Percentiles rank a stretch among this genome's conserved stretches.
phyloP scores from a whole-genome alignment of 2,329 filamentous ascomycete genomes.

The Sarocladium oryzae region DNA sequence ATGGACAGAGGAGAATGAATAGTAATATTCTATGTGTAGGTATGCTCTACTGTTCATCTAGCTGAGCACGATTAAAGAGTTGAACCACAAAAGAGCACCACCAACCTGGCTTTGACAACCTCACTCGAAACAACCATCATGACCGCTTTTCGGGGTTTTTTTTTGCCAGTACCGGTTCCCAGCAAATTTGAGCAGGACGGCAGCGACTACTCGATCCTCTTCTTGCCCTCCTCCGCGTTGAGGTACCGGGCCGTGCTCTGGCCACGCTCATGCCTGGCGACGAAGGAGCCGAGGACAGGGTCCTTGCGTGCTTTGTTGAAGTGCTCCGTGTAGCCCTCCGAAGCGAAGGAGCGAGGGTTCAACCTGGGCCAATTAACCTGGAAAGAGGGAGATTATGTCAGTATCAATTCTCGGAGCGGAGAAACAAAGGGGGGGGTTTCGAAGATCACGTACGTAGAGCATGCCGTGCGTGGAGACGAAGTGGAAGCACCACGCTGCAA shows the following conservation, averaged over 20 bases:
- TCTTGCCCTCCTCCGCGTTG: constrained; percentile 94
- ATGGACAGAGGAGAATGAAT: not conserved
- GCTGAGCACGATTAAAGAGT: not conserved
- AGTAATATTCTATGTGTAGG: constrained; percentile 9
- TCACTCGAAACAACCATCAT: constrained; percentile 3
- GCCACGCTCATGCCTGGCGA: constrained; percentile 67
- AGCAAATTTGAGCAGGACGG: not conserved
- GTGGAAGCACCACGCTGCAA: constrained; percentile 63
- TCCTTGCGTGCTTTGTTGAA: constrained; percentile 78
- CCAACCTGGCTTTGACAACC: too few relatives aligned
- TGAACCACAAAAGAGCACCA: not conserved
- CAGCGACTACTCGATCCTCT: constrained; percentile 87
- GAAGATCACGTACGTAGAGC: constrained; percentile 88
- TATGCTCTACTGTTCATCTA: not conserved
- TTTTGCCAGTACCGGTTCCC: constrained; percentile 6
- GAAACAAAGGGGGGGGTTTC: not conserved
- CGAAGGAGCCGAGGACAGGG: constrained; percentile 67
- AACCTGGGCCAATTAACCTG: constrained; percentile 98
- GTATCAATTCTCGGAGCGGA: too few relatives aligned
- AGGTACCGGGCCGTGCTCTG: constrained; percentile 76
- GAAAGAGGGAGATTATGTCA: too few relatives aligned
- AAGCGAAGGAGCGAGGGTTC: constrained; percentile 78
- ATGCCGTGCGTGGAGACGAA: constrained; percentile 84
- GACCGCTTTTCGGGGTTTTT: constrained; percentile 10
- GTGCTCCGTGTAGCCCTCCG: constrained; percentile 84